These are phyloP conservation scores for Sphaerulina musiva DNA, from an alignment of 2,329 filamentous ascomycete genomes.

Conservation along the genomic window DNA sequence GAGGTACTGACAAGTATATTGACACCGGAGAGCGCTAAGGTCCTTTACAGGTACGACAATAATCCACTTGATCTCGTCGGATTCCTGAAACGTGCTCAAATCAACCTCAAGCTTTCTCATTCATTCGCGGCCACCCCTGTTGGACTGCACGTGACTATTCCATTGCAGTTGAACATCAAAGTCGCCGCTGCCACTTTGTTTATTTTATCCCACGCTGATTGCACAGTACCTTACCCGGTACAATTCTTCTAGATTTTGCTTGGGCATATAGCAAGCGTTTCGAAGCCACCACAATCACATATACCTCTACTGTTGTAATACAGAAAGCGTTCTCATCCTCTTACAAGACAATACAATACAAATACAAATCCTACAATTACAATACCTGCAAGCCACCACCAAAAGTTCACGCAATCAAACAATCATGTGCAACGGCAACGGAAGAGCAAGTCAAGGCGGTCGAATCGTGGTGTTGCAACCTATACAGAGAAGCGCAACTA, in stretches of 20 bases:
- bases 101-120: slow-evolving; percentile 11
- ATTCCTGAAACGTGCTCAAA: slow-evolving; percentile 12
- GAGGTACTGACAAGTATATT: neutral
- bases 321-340: too few relatives aligned
- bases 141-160: slow-evolving; percentile 2
- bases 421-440: slow-evolving; percentile 24
- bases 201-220: neutral
- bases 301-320: too few relatives aligned
- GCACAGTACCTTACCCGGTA: neutral
- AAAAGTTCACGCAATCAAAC: too few relatives aligned
- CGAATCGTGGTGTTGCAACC: slow-evolving; percentile 26
- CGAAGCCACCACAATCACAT: too few relatives aligned
- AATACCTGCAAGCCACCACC: too few relatives aligned
- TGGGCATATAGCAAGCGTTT: neutral
- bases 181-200: neutral
- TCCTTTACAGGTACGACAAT: neutral
- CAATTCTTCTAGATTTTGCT: too few relatives aligned
- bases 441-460: slow-evolving; percentile 22
- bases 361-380: too few relatives aligned
- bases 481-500: neutral
- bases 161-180: slow-evolving; percentile 11
- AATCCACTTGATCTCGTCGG: too few relatives aligned
- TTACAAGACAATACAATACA: too few relatives aligned
- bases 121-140: slow-evolving; percentile 5
- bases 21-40: neutral